Evolutionary conservation across 495 filamentous ascomycete species (phyloP).

Genomic region (Bryoglossum gracile): DNA sequence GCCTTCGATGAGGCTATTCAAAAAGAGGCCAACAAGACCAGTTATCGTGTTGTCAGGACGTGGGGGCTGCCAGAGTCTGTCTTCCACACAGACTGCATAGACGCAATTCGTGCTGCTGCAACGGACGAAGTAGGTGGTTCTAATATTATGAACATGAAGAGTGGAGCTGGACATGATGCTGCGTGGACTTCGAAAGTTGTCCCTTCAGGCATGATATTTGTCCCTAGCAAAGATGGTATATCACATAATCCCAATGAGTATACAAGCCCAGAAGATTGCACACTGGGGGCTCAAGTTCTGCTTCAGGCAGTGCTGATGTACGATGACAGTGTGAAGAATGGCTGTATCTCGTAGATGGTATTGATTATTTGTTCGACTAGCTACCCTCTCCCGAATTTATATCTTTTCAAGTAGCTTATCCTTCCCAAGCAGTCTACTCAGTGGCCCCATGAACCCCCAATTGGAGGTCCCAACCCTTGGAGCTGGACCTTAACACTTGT

Average conservation of each 20-base stretch:
- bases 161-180: slow-evolving; percentile 53
- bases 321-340: slow-evolving; percentile 37
- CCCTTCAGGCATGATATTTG: slow-evolving; percentile 57
- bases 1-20: slow-evolving; percentile 16
- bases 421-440: no score
- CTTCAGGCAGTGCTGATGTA: slow-evolving; percentile 53
- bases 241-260: slow-evolving; percentile 61
- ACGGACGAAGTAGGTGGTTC: slow-evolving; percentile 36
- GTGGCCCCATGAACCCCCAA: no score
- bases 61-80: slow-evolving; percentile 51
- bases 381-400: no score
- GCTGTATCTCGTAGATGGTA: not conserved
- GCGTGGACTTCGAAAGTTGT: slow-evolving; percentile 32
- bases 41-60: slow-evolving; percentile 50
- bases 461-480: no score
- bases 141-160: slow-evolving; percentile 42
- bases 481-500: no score
- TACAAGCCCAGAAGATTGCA: slow-evolving; percentile 53
- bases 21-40: slow-evolving; percentile 31
- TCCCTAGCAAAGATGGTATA: slow-evolving; percentile 56
- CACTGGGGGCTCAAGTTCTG: slow-evolving; percentile 55
- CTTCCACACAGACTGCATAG: slow-evolving; percentile 63
- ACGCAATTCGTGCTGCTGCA: slow-evolving; percentile 54
- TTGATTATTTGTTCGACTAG: not conserved
- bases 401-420: no score